A percentile compares a stretch with the other conserved stretches of the same genome.
phyloP scores from a whole-genome alignment of 306 rosid species.

The Glycine latifolia region DNA sequence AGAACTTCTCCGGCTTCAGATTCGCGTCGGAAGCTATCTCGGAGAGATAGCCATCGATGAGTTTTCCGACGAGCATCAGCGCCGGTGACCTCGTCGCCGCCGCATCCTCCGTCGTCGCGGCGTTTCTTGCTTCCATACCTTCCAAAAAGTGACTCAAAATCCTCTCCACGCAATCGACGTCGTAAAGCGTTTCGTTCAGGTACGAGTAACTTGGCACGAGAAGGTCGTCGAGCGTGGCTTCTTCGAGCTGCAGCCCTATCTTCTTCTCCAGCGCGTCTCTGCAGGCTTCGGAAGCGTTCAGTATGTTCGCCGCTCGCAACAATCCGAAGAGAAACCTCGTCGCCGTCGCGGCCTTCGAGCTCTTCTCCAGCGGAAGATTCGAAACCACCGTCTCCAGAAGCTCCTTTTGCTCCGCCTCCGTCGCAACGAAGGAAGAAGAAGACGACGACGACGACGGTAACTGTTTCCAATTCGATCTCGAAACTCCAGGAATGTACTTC shows the following conservation, averaged over 20 bases:
- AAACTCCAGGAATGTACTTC: conserved; percentile 84
- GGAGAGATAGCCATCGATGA: conserved; percentile 82
- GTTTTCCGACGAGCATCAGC: conserved; percentile 81
- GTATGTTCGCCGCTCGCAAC: conserved; percentile 76
- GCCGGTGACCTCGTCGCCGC: conserved; percentile 57
- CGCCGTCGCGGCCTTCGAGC: conserved; percentile 60
- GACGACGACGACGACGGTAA: conserved; percentile 59
- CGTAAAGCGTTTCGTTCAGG: conserved; percentile 87
- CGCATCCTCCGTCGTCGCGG: conserved; percentile 18
- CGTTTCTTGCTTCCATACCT: conserved; percentile 55
- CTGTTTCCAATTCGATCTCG: conserved; percentile 73
- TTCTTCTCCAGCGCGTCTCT: conserved; percentile 82
- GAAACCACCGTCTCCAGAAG: conserved; percentile 73
- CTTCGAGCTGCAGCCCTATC: conserved; percentile 85
- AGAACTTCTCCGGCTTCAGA: conserved; percentile 71
- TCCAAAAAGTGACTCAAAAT: conserved; percentile 65
- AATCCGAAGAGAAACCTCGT: conserved; percentile 79
- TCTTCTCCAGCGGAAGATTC: conserved; percentile 74
- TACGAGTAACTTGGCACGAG: conserved; percentile 94
- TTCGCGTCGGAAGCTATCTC: conserved; percentile 96
- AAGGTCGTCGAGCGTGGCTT: conserved; percentile 88
- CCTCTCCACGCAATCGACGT: conserved; percentile 85
- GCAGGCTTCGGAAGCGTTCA: conserved; percentile 72
- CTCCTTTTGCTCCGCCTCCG: conserved; percentile 84
- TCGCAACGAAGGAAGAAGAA: conserved; percentile 50